Conservation (phyloP, 2,329 filamentous ascomycete species). For the Xylaria sp. region DNA sequence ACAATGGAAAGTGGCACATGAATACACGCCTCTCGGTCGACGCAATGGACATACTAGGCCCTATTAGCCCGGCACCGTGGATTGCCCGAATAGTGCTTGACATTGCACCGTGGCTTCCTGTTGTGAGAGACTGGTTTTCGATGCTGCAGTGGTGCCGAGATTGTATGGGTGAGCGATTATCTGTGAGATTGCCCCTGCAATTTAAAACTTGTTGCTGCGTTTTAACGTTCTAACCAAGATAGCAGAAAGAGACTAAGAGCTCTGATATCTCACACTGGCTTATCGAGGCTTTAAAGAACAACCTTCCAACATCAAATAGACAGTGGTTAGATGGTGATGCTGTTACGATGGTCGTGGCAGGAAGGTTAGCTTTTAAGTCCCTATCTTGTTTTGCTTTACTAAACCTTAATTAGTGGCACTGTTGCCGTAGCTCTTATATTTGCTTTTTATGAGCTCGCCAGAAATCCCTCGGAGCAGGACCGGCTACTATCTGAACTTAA, state of each 20-base stretch:
- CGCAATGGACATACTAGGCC: slow-evolving; percentile 1
- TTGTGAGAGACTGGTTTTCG: background rate
- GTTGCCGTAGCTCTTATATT: slow-evolving; percentile 9
- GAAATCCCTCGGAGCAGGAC: background rate
- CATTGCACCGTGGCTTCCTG: background rate
- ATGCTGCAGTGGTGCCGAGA: slow-evolving; percentile 2
- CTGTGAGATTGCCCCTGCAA: background rate
- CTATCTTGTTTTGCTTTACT: background rate
- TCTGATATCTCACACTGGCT: slow-evolving; percentile 16
- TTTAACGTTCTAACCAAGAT: background rate
- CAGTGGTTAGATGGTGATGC: slow-evolving; percentile 16
- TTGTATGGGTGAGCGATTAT: slow-evolving; percentile 14
- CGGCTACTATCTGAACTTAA: too few species aligned
- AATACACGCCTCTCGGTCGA: slow-evolving; percentile 17
- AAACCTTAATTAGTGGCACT: background rate
- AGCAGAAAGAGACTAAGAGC: background rate
- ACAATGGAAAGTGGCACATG: slow-evolving; percentile 25
- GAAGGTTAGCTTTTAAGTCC: slow-evolving; percentile 3
- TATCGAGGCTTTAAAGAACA: background rate
- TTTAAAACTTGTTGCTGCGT: too few species aligned
- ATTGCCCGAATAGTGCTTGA: background rate
- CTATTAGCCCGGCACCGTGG: background rate
- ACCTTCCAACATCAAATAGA: background rate
- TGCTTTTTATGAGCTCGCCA: slow-evolving; percentile 18
- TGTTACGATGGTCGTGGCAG: slow-evolving; percentile 11